Conservation (phyloP, 2,329 filamentous ascomycete genomes). For the Clonostachys solani region DNA sequence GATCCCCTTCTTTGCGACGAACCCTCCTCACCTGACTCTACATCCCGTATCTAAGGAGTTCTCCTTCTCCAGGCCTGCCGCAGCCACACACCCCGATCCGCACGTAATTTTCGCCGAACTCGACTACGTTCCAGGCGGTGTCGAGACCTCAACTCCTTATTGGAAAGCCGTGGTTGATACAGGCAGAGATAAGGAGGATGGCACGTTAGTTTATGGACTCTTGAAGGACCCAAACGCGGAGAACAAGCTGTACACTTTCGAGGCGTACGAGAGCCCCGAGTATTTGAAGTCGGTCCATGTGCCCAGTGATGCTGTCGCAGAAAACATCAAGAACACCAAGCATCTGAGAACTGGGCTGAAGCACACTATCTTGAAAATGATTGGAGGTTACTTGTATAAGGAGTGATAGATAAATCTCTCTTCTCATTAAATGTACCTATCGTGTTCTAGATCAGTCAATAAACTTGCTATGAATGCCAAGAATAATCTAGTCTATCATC, state of each 20-base stretch:
- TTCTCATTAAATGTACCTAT: too few species aligned
- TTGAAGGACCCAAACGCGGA: conserved; percentile 6
- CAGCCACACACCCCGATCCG: conserved; percentile 9
- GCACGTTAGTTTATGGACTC: conserved; percentile 16
- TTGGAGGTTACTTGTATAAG: conserved; percentile 14
- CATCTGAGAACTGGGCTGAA: conserved; percentile 14
- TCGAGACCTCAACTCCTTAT: conserved; percentile 13
- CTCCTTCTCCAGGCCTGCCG: not conserved
- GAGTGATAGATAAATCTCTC: not conserved
- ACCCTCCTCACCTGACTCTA: too few species aligned
- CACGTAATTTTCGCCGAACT: conserved; percentile 16
- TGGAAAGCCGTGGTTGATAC: conserved; percentile 17
- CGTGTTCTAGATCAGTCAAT: too few species aligned
- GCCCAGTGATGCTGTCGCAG: conserved; percentile 16
- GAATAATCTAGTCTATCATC: too few species aligned
- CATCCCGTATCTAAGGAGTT: too few species aligned
- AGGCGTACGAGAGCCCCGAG: conserved; percentile 16
- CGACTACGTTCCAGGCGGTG: conserved; percentile 13
- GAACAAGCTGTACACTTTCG: conserved; percentile 12
- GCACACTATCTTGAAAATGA: conserved; percentile 14
- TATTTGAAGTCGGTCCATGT: conserved; percentile 18
- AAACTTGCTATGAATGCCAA: too few species aligned
- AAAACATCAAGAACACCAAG: conserved; percentile 12
- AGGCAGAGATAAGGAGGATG: conserved; percentile 9
- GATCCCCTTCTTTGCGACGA: too few species aligned